Conservation (phyloP, 2,329 filamentous ascomycete species). For the Beauveria varroae region DNA sequence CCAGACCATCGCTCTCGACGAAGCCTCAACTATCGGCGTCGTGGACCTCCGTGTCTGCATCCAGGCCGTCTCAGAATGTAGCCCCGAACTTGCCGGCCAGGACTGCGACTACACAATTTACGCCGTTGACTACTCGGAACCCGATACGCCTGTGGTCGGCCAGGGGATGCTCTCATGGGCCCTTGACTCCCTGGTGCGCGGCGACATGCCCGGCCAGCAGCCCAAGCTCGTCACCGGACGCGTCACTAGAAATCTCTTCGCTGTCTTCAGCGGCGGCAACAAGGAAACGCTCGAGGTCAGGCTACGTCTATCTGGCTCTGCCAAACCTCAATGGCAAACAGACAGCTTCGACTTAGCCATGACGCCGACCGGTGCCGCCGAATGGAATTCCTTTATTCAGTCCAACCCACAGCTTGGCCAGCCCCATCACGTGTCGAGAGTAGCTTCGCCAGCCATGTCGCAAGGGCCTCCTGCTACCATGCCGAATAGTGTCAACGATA, state of each 20-base stretch:
- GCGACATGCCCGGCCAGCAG: constrained; percentile 41
- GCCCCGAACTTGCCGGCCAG: constrained; percentile 70
- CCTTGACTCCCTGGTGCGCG: constrained; percentile 39
- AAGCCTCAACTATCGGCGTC: constrained; percentile 73
- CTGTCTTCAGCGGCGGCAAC: constrained; percentile 73
- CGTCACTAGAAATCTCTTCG: constrained; percentile 78
- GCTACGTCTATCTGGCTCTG: constrained; percentile 73
- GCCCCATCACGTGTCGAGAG: constrained; percentile 25
- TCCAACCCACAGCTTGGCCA: constrained; percentile 52
- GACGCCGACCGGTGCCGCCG: constrained; percentile 54
- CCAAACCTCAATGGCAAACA: constrained; percentile 40
- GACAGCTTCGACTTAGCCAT: constrained; percentile 25
- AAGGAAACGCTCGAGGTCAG: constrained; percentile 91
- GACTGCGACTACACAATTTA: constrained; percentile 91
- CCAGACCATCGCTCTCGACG: constrained; percentile 74
- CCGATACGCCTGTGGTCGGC: constrained; percentile 84
- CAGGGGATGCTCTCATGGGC: constrained; percentile 91
- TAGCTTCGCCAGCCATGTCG: constrained; percentile 30
- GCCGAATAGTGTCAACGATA: constrained; percentile 20
- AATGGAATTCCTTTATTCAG: constrained; percentile 74
- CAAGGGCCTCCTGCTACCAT: constrained; percentile 19
- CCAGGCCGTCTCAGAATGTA: constrained; percentile 67
- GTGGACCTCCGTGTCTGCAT: constrained; percentile 83
- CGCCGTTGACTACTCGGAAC: constrained; percentile 92
- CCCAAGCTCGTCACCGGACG: constrained; percentile 79